phyloP scores from a whole-genome alignment of 2,329 filamentous ascomycete species.

The Stylonectria norvegica region DNA sequence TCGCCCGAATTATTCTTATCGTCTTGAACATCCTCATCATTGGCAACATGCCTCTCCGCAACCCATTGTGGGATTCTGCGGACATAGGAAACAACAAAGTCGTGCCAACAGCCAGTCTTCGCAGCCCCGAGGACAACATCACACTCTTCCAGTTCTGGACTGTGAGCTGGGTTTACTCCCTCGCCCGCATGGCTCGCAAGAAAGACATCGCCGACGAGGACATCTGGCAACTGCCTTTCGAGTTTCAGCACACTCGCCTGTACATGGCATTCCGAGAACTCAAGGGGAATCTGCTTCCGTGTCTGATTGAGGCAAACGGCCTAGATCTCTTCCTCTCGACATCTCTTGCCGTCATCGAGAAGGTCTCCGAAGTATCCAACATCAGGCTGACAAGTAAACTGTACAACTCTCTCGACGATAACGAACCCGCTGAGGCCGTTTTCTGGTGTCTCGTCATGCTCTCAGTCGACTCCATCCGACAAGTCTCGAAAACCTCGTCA shows the following conservation, averaged over 20 bases:
- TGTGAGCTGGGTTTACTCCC: slow-evolving; percentile 75
- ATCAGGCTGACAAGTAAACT: slow-evolving; percentile 37
- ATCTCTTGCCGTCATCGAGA: slow-evolving; percentile 55
- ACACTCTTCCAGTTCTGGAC: slow-evolving; percentile 81
- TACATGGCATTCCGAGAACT: slow-evolving; percentile 73
- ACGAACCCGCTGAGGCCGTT: slow-evolving; percentile 28
- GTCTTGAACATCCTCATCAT: slow-evolving; percentile 31
- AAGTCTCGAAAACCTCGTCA: slow-evolving; percentile 34
- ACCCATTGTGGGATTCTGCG: slow-evolving; percentile 32
- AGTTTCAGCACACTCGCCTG: slow-evolving; percentile 76
- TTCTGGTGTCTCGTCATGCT: slow-evolving; percentile 40
- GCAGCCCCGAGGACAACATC: slow-evolving; percentile 74
- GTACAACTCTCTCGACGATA: slow-evolving; percentile 33
- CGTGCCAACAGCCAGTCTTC: slow-evolving; percentile 41
- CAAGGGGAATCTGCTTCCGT: slow-evolving; percentile 65
- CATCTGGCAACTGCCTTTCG: slow-evolving; percentile 75
- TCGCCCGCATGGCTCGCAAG: slow-evolving; percentile 62
- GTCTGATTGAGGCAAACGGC: slow-evolving; percentile 72
- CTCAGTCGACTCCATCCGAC: slow-evolving; percentile 30
- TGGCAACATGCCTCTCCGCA: slow-evolving; percentile 36
- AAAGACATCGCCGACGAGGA: slow-evolving; percentile 72
- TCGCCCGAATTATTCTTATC: slow-evolving; percentile 21
- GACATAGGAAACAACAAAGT: slow-evolving; percentile 30
- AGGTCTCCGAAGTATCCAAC: slow-evolving; percentile 36
- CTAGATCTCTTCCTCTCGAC: slow-evolving; percentile 71